Evolutionary conservation across 257 asterid species (phyloP).

Genomic region (Cinchona pubescens): DNA sequence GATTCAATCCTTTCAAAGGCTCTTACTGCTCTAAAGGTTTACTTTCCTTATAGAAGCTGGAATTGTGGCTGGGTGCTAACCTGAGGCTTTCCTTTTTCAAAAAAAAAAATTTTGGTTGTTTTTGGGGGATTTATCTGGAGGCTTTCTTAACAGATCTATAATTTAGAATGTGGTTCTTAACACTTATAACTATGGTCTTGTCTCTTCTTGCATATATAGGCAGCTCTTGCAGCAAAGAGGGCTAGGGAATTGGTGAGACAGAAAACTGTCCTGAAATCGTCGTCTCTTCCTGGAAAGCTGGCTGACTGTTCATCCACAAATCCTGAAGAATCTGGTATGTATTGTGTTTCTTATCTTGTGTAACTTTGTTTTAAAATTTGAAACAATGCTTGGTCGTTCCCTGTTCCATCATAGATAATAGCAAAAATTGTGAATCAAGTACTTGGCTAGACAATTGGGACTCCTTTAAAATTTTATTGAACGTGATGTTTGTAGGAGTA

Average conservation of each 20-base stretch:
- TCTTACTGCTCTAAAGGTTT: slow-evolving; percentile 90
- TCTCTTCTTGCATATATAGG: slow-evolving; percentile 43
- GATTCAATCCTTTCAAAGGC: slow-evolving; percentile 86
- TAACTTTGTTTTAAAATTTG: not conserved
- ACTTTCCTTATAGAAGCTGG: slow-evolving; percentile 5
- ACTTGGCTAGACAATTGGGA: not conserved
- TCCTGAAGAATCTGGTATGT: slow-evolving; percentile 84
- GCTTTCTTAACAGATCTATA: too few species aligned
- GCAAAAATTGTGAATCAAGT: not conserved
- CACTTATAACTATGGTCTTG: not conserved
- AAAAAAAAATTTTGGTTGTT: too few species aligned
- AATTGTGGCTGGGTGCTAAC: slow-evolving; percentile 15
- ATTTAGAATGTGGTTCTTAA: not conserved
- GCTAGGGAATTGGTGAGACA: slow-evolving; percentile 95
- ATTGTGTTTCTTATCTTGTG: slow-evolving; percentile 5
- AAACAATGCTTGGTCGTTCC: not conserved
- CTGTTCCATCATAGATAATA: not conserved
- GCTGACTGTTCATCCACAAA: slow-evolving; percentile 95
- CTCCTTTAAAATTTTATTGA: not conserved
- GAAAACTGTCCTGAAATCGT: slow-evolving; percentile 77
- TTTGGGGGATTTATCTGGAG: too few species aligned
- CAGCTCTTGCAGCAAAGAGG: slow-evolving; percentile 96
- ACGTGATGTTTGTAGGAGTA: too few species aligned
- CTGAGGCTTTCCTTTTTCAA: slow-evolving; percentile 1
- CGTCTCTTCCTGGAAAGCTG: slow-evolving; percentile 98